Conservation (phyloP, 345 rosid genomes). For the Ricinus communis region DNA sequence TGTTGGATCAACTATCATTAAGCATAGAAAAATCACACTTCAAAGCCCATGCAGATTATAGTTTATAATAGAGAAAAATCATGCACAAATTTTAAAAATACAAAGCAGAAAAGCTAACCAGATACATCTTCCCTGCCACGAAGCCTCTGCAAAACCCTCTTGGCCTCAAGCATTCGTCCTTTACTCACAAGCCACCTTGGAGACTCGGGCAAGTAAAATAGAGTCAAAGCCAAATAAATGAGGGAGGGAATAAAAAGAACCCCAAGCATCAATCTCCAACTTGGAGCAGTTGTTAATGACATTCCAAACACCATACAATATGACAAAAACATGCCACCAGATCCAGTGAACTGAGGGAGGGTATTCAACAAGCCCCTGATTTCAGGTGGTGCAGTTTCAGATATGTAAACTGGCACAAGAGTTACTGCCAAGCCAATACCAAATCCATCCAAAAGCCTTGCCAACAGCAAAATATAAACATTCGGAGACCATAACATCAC, state of each 20-base stretch:
- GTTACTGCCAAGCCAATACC: constrained; percentile 93
- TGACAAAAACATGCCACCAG: constrained; percentile 87
- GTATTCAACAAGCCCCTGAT: constrained; percentile 83
- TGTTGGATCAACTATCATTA: background rate
- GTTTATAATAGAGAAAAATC: background rate
- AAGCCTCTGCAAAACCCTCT: constrained; percentile 71
- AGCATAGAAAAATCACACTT: background rate
- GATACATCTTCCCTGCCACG: constrained; percentile 85
- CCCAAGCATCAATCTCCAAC: constrained; percentile 98
- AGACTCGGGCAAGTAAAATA: constrained; percentile 89
- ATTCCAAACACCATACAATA: constrained; percentile 92
- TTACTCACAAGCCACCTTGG: constrained; percentile 98
- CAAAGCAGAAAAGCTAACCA: constrained; percentile 49
- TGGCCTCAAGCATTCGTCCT: constrained; percentile 92
- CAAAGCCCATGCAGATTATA: constrained; percentile 10
- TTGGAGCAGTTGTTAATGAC: constrained; percentile 70
- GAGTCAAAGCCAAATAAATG: constrained; percentile 51
- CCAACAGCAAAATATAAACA: constrained; percentile 72
- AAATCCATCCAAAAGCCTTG: constrained; percentile 89
- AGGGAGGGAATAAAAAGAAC: constrained; percentile 83
- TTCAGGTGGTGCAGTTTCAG: constrained; percentile 97
- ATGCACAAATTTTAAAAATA: constrained; percentile 6
- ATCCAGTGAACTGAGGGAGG: constrained; percentile 93
- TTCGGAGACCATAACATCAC: constrained; percentile 96
- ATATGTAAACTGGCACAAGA: constrained; percentile 85